phyloP scores from a whole-genome alignment of 306 rosid species.

The Prunus mongolica region DNA sequence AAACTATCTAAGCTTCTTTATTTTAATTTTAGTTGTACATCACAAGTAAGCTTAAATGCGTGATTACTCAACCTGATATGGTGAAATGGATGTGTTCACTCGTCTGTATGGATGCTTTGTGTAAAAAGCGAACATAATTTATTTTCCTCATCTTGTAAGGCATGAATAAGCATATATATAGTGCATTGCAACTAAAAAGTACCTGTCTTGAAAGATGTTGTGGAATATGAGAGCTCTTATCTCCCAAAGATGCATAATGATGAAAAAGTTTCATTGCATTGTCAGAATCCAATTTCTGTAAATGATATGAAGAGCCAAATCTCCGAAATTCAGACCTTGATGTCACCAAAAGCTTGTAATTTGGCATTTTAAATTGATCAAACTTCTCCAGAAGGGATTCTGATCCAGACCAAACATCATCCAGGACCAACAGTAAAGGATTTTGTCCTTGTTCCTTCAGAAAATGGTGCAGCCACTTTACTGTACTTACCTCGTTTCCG shows the following conservation, averaged over 20 bases:
- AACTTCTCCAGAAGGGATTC: conserved; percentile 44
- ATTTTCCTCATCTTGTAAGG: neutral
- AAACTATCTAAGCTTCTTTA: neutral
- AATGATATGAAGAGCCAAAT: neutral
- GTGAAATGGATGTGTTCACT: neutral
- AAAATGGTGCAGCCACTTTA: conserved; percentile 24
- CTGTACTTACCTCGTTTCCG: conserved; percentile 26
- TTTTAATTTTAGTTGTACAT: neutral
- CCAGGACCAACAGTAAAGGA: conserved; percentile 46
- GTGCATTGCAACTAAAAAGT: conserved; percentile 18
- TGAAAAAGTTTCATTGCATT: neutral
- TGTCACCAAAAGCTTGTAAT: neutral
- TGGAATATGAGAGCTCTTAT: neutral
- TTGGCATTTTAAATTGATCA: conserved; percentile 22
- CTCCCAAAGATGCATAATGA: neutral
- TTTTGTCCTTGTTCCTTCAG: conserved; percentile 11
- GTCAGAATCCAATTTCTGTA: neutral
- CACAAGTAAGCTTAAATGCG: too few species aligned
- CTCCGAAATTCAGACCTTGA: conserved; percentile 1
- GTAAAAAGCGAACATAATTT: neutral
- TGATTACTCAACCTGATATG: neutral
- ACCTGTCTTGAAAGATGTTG: neutral
- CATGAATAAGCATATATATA: neutral
- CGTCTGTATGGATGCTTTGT: neutral
- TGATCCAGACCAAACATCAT: conserved; percentile 45